A percentile compares a stretch with the other conserved stretches of the same genome.
Conservation (phyloP, 179 eudicot species). For the Beta macrorhiza region DNA sequence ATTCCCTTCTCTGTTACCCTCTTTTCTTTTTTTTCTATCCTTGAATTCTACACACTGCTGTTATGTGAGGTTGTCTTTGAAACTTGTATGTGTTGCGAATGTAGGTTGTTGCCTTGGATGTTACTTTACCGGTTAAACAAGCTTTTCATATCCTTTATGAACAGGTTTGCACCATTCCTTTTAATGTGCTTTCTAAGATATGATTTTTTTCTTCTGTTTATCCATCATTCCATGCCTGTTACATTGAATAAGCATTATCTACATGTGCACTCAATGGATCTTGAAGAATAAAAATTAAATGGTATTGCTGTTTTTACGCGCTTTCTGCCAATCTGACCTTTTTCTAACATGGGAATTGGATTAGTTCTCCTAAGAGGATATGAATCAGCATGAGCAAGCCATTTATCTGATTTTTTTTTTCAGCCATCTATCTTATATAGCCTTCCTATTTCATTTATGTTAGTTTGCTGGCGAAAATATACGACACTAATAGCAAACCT, state of each 20-base stretch:
- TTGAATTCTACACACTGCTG: not conserved
- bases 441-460: not conserved
- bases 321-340: conserved; percentile 1
- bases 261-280: not conserved
- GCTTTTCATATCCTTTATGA: conserved; percentile 91
- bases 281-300: not conserved
- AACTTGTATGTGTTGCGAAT: conserved; percentile 17
- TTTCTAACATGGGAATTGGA: not conserved
- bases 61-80: conserved; percentile 5
- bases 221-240: not conserved
- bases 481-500: not conserved
- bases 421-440: not conserved
- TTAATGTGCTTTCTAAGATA: conserved; percentile 1
- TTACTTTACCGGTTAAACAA: conserved; percentile 87
- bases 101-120: conserved; percentile 83
- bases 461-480: not conserved
- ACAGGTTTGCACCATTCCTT: conserved; percentile 50
- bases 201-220: not conserved
- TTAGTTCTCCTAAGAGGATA: not conserved
- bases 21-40: not conserved
- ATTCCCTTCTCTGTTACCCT: conserved; percentile 6
- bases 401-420: not conserved
- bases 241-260: not conserved
- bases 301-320: not conserved
- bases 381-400: not conserved